Conservation (phyloP, 2,329 filamentous ascomycete species). For the Xylaria sp. region DNA sequence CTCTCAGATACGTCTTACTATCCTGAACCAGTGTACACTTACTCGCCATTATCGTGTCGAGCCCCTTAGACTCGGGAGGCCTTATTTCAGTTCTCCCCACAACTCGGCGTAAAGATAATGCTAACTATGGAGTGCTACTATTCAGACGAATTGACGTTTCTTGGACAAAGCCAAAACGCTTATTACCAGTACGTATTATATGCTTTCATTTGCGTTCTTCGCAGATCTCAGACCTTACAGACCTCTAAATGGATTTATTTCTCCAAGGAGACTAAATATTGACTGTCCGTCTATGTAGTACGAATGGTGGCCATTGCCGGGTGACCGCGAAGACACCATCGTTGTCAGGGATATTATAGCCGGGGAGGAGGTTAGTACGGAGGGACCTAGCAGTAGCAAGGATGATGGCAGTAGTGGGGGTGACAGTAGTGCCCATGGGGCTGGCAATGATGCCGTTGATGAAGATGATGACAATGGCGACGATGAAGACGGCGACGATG, state of each 20-base stretch:
- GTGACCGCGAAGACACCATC: too few species aligned
- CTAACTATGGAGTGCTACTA: background rate
- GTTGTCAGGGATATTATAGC: too few species aligned
- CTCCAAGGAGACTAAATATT: too few species aligned
- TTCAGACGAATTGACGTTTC: constrained; percentile 17
- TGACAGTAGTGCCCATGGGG: too few species aligned
- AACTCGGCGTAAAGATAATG: background rate
- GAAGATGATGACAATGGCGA: background rate
- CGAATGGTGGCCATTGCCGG: background rate
- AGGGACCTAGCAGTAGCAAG: too few species aligned
- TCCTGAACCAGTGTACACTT: background rate
- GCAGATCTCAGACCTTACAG: background rate
- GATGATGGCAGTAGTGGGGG: too few species aligned
- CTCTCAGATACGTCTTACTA: background rate
- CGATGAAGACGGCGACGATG: background rate
- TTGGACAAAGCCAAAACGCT: constrained; percentile 15
- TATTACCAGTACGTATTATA: constrained; percentile 16
- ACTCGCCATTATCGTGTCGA: background rate
- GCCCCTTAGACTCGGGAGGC: background rate
- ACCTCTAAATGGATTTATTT: too few species aligned
- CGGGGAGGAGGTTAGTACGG: too few species aligned
- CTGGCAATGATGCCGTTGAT: too few species aligned
- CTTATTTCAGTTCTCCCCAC: background rate
- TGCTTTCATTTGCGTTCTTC: background rate
- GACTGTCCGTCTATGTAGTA: constrained; percentile 2